Evolutionary conservation across 1,139 yeast species (phyloP).

Genomic region (Geotrichum phurueaensis): DNA sequence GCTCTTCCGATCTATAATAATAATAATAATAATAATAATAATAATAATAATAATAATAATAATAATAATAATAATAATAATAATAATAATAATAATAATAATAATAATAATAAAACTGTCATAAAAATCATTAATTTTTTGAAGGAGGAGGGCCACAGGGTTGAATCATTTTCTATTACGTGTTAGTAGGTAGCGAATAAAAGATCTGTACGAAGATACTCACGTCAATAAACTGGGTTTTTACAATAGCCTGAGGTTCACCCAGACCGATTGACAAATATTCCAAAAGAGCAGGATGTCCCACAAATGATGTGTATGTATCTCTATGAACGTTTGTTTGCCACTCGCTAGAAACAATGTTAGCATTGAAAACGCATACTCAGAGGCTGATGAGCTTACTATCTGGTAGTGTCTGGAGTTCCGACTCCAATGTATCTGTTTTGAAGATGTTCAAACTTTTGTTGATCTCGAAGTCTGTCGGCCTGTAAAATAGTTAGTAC

Average conservation of each 20-base stretch:
- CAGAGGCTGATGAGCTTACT: slow-evolving; percentile 32
- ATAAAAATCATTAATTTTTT: not conserved
- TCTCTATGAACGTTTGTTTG: slow-evolving; percentile 63
- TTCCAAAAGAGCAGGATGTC: slow-evolving; percentile 61
- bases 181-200: not conserved
- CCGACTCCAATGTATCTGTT: slow-evolving; percentile 67
- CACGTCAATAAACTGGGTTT: slow-evolving; percentile 49
- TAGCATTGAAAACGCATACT: slow-evolving; percentile 12
- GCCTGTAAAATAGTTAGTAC: slow-evolving; percentile 38
- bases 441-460: slow-evolving; percentile 55
- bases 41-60: too few relatives aligned
- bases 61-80: too few relatives aligned
- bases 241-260: slow-evolving; percentile 46
- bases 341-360: slow-evolving; percentile 40
- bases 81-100: too few relatives aligned
- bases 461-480: slow-evolving; percentile 62
- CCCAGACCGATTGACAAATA: slow-evolving; percentile 62
- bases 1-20: too few relatives aligned
- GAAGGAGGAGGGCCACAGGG: slow-evolving; percentile 37
- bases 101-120: not conserved
- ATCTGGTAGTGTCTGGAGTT: slow-evolving; percentile 57
- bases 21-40: too few relatives aligned
- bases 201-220: not conserved
- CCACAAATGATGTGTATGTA: slow-evolving; percentile 61
- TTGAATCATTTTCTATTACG: slow-evolving; percentile 45